Conservation (phyloP, 345 rosid genomes). For the Geranium brycei region DNA sequence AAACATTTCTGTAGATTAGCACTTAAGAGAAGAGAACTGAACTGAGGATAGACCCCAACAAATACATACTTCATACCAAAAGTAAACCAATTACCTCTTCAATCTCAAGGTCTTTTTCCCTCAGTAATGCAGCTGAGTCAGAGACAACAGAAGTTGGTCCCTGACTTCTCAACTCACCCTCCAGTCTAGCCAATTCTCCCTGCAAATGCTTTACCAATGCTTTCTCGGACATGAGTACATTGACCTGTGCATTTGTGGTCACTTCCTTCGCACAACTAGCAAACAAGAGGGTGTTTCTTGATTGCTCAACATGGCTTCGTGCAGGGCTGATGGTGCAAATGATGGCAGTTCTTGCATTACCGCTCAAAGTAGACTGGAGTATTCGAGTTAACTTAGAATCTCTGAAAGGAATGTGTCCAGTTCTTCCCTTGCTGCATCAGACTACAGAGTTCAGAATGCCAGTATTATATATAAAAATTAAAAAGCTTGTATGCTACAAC, state of each 20-base stretch:
- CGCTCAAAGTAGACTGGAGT: constrained; percentile 76
- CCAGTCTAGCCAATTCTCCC: constrained; percentile 76
- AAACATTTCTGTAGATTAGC: no score
- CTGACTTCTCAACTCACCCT: constrained; percentile 46
- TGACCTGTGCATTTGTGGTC: constrained; percentile 77
- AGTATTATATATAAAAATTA: constrained; percentile 1
- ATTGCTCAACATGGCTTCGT: constrained; percentile 79
- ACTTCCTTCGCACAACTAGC: constrained; percentile 97
- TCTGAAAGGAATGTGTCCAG: constrained; percentile 78
- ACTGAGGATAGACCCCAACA: neutral
- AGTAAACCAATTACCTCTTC: constrained; percentile 40
- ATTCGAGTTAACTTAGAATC: constrained; percentile 94
- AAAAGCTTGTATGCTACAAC: constrained; percentile 5
- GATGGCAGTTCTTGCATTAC: constrained; percentile 86
- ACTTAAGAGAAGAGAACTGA: no score
- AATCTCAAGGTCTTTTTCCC: constrained; percentile 69
- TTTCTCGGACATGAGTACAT: constrained; percentile 80
- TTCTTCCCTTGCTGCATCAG: constrained; percentile 82
- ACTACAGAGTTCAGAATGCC: constrained; percentile 10
- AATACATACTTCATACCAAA: neutral
- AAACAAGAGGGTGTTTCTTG: constrained; percentile 83
- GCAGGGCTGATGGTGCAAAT: constrained; percentile 95
- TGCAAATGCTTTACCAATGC: constrained; percentile 78
- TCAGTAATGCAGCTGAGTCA: constrained; percentile 36
- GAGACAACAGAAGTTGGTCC: constrained; percentile 26